Conservation (phyloP, 768 basidiomycete species). For the Paxillus ammoniavirescens region DNA sequence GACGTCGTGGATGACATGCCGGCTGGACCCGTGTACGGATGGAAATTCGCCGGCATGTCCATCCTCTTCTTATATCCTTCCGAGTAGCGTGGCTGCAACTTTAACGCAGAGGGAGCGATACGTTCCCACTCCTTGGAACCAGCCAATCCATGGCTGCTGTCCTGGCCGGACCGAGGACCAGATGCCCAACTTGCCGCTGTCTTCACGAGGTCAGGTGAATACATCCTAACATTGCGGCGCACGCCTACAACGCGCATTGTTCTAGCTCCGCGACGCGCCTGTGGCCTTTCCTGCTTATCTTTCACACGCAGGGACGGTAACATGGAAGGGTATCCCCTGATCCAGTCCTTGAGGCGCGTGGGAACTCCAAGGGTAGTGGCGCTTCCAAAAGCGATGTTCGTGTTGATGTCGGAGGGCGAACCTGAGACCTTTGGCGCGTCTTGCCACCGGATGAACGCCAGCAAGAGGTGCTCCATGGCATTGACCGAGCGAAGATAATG, state of each 20-base stretch:
- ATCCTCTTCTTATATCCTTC: conserved; percentile 77
- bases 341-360: conserved; percentile 86
- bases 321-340: conserved; percentile 84
- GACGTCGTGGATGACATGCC: conserved; percentile 43
- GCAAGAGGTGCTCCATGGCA: conserved; percentile 91
- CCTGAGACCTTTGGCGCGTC: conserved; percentile 47
- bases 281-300: conserved; percentile 48
- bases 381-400: conserved; percentile 41
- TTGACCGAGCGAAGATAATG: conserved; percentile 79
- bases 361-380: conserved; percentile 70
- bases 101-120: conserved; percentile 61
- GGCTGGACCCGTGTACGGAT: conserved; percentile 43
- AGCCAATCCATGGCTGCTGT: conserved; percentile 38
- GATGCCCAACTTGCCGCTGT: conserved; percentile 51
- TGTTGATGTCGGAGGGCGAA: conserved; percentile 27
- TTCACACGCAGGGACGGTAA: conserved; percentile 58
- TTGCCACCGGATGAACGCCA: conserved; percentile 86
- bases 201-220: conserved; percentile 81
- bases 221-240: conserved; percentile 81
- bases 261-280: conserved; percentile 73
- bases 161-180: conserved; percentile 27
- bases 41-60: conserved; percentile 59
- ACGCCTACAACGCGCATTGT: conserved; percentile 78
- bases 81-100: conserved; percentile 65
- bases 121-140: conserved; percentile 76